A percentile compares a stretch with the other conserved stretches of the same genome.
Evolutionary conservation across 805 yeast genomes (phyloP).

Genomic region (Wickerhamiella lipophila): DNA sequence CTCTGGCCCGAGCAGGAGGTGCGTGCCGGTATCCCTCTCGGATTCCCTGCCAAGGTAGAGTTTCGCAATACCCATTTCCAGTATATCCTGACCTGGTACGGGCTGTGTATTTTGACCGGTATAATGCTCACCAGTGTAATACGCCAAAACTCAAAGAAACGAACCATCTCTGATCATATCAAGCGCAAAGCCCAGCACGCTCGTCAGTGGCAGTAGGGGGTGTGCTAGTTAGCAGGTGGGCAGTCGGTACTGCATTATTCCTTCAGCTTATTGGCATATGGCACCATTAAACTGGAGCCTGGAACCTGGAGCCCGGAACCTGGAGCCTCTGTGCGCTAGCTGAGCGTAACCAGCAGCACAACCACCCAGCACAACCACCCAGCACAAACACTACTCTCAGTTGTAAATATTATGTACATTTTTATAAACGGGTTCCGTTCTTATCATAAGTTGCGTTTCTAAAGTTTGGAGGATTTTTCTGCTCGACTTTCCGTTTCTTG

Average conservation of each 20-base stretch:
- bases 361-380: background rate
- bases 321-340: no score
- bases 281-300: no score
- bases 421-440: slow-evolving; percentile 14
- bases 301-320: no score
- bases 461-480: slow-evolving; percentile 20
- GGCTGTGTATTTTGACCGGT: slow-evolving; percentile 61
- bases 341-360: no score
- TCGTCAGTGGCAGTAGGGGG: slow-evolving; percentile 19
- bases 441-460: slow-evolving; percentile 17
- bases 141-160: slow-evolving; percentile 28
- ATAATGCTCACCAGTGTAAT: slow-evolving; percentile 48
- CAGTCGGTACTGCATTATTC: no score
- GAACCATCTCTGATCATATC: slow-evolving; percentile 15
- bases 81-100: slow-evolving; percentile 91
- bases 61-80: slow-evolving; percentile 83
- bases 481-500: slow-evolving; percentile 63
- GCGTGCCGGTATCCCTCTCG: slow-evolving; percentile 82
- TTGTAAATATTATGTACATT: slow-evolving; percentile 9
- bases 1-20: slow-evolving; percentile 40
- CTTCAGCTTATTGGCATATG: no score
- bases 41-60: slow-evolving; percentile 66
- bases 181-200: slow-evolving; percentile 24
- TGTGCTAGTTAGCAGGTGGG: background rate
- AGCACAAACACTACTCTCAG: background rate